Conservation (phyloP, 1,284 basidiomycete species). For the Chiua sp. region DNA sequence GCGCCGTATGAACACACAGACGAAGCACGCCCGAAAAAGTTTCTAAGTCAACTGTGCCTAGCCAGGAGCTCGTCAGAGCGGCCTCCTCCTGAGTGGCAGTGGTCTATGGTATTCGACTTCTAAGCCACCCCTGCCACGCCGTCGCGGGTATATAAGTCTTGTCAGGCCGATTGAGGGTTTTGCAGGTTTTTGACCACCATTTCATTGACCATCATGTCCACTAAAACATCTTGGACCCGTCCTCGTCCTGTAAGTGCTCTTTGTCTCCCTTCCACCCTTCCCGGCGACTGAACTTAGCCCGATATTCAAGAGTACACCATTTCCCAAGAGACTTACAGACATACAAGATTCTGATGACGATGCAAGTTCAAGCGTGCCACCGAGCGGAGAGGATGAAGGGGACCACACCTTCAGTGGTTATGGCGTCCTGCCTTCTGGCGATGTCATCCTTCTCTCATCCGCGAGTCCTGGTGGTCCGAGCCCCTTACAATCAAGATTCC, state of each 20-base stretch:
- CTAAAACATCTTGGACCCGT: neutral
- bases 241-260: slow-evolving; percentile 12
- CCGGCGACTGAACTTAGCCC: too few species aligned
- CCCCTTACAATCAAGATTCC: neutral
- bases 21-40: slow-evolving; percentile 16
- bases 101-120: neutral
- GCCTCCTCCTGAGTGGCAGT: slow-evolving; percentile 1
- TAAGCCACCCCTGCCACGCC: slow-evolving; percentile 7
- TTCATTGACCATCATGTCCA: slow-evolving; percentile 15
- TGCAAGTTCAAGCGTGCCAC: neutral
- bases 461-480: neutral
- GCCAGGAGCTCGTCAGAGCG: neutral
- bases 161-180: neutral
- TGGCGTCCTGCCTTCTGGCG: slow-evolving; percentile 29
- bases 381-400: slow-evolving; percentile 20
- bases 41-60: neutral
- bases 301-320: slow-evolving; percentile 8
- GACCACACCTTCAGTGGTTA: slow-evolving; percentile 35
- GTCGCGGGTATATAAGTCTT: slow-evolving; percentile 20
- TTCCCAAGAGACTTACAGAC: slow-evolving; percentile 3
- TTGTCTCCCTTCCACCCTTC: too few species aligned
- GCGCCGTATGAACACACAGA: neutral
- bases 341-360: neutral
- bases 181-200: neutral
- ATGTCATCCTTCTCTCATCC: slow-evolving; percentile 14